Base-by-base conservation (phyloP, 108 stramenopile species). In the Pseudonitzschia multiseries region DNA sequence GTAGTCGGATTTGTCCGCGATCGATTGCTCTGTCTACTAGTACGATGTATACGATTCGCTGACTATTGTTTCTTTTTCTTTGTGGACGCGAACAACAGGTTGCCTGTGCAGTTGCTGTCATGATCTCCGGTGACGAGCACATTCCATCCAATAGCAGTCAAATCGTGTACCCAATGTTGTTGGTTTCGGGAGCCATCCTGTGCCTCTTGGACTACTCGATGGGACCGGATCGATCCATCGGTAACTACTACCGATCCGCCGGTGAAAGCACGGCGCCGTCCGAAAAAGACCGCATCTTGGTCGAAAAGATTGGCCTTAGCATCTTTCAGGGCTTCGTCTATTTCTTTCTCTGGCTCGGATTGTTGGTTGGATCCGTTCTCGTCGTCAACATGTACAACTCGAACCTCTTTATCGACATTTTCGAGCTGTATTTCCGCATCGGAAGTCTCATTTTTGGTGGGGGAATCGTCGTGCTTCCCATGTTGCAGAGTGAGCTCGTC, bases 391-490 rank as follows among this genome's bases (percentile, higher is more conserved):
- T 79, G 4, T 79, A 29, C 29, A 68, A 71, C 22, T 56, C 61
- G 33, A 62, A 91, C 46, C 81, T 75, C 22, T 95, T 91, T 67
- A 70, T 93, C 48, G 87, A 93, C 51, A 92, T 97, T 27, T 97
- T 97, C 64, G 92, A 94, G 70, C 51, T 86, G 29, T 90, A 96
- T 83, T 97, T 85, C 72, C 89, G 96, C 28, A 88, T 95, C 40
- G 97, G 97, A 28, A 81, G 78, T 22, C 84, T 96, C 66, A 94
- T 97, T 62, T 97, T 95, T 85, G 97, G 97, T 21, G 95, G 97
- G 21, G 97, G 97, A 40, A 91, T 93, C 76, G 95, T 96, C 10
- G 93, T 97, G 41, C 74, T 97, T 46, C 97, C 97, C 52, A 94
- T 97, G 93, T 81, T 97, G 4, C 89, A 96, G 59, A 83, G 82